Base-by-base conservation (phyloP, 805 yeast genomes). In the Metschnikowia dekortorum region DNA sequence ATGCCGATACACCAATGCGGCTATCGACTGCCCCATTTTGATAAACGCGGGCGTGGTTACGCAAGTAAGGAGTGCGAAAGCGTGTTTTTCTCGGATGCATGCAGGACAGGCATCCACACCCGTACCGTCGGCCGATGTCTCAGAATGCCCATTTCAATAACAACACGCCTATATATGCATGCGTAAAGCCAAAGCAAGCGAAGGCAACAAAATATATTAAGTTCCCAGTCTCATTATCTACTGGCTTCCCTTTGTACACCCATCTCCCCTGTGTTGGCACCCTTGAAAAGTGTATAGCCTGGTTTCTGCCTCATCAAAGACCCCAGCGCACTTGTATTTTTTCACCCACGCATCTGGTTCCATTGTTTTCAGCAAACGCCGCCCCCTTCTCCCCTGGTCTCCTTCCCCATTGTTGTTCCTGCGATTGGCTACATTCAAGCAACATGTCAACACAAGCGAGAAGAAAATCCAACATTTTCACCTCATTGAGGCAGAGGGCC, bases 381-480 rank as follows among this genome's bases (percentile, higher is more conserved):
- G 40, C 26, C 13, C 7, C 9, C 11, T 36, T 9, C 40, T 22
- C 22, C 22, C 22, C 22, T 22, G 22, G 3, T 22, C 22, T 22
- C 16, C 6, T 33, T 33, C 36, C 8, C 16, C 7, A 29, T 39
- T 39, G 18, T 32, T 8, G 26, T 26, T 14, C n/a, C n/a, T 30
- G 34, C 34, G 11, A 42, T 43, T 35, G 13, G 39, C 16, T 11
- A 34, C 10, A 13, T 6, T 16, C 18, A 13, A 26, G 8, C 30
- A 28, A 8, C 6, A 44, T 44, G 46, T 34, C 40, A 22, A 13
- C n/a, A 8, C 46, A 44, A 29, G 14, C 28, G 14, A 34, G 35
- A 47, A 52, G 53, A 49, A 52, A 39, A 37, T 49, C 55, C 30
- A 44, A 44, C 14, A 41, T 52, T 14, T 52, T 52, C 45, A 47